A percentile compares a stretch with the other conserved stretches of the same genome.
These are phyloP conservation scores for Stevia rebaudiana DNA, from an alignment of 140 eudicot species.

Conservation along the genomic window DNA sequence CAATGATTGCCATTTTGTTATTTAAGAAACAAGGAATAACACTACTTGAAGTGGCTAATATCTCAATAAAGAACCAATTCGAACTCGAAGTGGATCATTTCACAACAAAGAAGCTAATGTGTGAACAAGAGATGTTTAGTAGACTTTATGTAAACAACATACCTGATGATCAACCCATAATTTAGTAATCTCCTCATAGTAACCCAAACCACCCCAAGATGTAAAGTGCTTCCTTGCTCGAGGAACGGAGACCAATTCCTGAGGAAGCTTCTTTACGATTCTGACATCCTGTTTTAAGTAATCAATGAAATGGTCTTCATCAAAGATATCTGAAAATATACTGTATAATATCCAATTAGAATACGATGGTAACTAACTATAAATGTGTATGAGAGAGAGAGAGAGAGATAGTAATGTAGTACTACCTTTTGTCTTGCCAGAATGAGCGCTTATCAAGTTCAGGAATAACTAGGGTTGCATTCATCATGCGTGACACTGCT, in stretches of 20 bases:
- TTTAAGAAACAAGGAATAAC: background rate
- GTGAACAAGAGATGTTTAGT: background rate
- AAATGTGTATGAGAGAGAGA: background rate
- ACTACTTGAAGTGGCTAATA: background rate
- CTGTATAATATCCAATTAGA: constrained; percentile 46
- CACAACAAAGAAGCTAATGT: background rate
- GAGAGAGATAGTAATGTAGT: constrained; percentile 5
- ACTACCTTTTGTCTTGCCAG: constrained; percentile 91
- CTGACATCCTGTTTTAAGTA: constrained; percentile 63
- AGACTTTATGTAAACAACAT: constrained; percentile 14
- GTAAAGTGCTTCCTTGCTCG: constrained; percentile 92
- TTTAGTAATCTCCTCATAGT: constrained; percentile 76
- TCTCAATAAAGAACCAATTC: background rate
- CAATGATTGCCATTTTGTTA: background rate
- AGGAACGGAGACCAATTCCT: constrained; percentile 53
- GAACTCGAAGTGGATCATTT: background rate
- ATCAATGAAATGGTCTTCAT: constrained; percentile 72
- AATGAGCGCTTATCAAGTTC: constrained; percentile 89
- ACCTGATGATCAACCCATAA: constrained; percentile 79
- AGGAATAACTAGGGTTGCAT: constrained; percentile 92
- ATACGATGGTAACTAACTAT: constrained; percentile 6
- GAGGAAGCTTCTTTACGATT: constrained; percentile 80
- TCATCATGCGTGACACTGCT: constrained; percentile 80
- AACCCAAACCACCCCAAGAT: constrained; percentile 80
- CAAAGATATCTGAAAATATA: constrained; percentile 78